phyloP scores from a whole-genome alignment of 352 stramenopile species.

The Pythium brassicae region DNA sequence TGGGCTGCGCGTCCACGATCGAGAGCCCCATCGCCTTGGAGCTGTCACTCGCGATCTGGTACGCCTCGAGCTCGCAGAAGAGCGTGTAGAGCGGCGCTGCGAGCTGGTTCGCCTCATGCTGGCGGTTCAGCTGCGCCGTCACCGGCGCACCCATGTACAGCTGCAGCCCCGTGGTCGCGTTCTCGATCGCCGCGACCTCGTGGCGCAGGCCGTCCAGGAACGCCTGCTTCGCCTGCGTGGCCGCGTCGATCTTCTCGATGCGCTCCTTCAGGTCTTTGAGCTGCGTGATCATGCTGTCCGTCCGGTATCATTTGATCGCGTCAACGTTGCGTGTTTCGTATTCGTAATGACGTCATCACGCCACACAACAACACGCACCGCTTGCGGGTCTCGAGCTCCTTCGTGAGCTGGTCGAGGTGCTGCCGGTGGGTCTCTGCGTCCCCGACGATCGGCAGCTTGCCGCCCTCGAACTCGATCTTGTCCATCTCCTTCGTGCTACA shows the following conservation, averaged over 20 bases:
- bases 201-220: conserved; percentile 54
- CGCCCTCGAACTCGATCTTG: conserved; percentile 65
- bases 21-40: conserved; percentile 40
- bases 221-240: conserved; percentile 48
- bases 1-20: conserved; percentile 38
- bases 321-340: too few relatives aligned
- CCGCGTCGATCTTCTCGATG: conserved; percentile 52
- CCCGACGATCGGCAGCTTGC: conserved; percentile 45
- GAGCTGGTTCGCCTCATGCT: conserved; percentile 44
- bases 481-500: conserved; percentile 72
- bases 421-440: conserved; percentile 47
- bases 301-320: too few relatives aligned
- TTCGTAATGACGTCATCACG: too few relatives aligned
- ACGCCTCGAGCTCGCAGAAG: conserved; percentile 72
- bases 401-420: conserved; percentile 64
- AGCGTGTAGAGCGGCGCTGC: conserved; percentile 59
- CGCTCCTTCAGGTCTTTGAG: conserved; percentile 58
- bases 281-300: conserved; percentile 40
- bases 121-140: conserved; percentile 29
- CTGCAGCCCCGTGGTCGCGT: conserved; percentile 54
- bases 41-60: conserved; percentile 49
- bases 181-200: conserved; percentile 50
- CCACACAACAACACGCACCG: conserved; percentile 20
- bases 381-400: conserved; percentile 60
- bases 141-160: conserved; percentile 52